phyloP scores from a whole-genome alignment of 2,329 filamentous ascomycete genomes.

The Curvularia verruculosa region DNA sequence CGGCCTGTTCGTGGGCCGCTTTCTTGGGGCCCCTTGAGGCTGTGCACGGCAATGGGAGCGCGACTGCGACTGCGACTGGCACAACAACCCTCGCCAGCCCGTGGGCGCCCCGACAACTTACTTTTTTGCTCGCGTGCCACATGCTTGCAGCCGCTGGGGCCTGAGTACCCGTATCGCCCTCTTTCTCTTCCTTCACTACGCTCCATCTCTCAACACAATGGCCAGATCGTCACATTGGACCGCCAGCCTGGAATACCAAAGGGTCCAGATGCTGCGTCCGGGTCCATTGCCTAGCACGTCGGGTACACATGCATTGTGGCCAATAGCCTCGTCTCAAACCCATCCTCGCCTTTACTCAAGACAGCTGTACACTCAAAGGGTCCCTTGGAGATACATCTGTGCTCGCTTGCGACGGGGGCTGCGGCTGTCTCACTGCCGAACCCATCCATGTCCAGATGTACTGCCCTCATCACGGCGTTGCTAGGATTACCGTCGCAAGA shows the following conservation, averaged over 20 bases:
- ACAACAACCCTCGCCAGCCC: too few species aligned
- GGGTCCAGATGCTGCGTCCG: conserved; percentile 9
- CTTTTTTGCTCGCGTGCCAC: conserved; percentile 31
- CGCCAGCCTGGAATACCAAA: neutral
- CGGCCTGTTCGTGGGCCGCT: neutral
- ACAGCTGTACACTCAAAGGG: neutral
- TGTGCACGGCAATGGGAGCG: conserved; percentile 10
- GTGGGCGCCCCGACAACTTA: conserved; percentile 6
- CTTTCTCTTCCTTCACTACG: neutral
- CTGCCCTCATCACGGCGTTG: neutral
- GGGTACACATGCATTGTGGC: neutral
- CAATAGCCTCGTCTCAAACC: neutral
- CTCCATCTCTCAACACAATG: neutral
- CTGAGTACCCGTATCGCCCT: conserved; percentile 5
- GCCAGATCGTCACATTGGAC: neutral
- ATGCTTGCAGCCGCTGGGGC: neutral
- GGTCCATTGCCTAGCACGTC: conserved; percentile 1
- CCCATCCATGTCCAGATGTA: neutral
- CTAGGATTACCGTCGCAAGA: neutral
- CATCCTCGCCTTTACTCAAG: neutral
- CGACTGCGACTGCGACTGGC: too few species aligned
- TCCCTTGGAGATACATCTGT: neutral
- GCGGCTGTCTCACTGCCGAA: neutral
- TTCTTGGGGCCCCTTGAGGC: conserved; percentile 2
- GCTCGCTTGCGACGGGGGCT: neutral